These are phyloP conservation scores for Strigomonas culicis DNA, from an alignment of 208 protist genomes.

Conservation along the genomic window DNA sequence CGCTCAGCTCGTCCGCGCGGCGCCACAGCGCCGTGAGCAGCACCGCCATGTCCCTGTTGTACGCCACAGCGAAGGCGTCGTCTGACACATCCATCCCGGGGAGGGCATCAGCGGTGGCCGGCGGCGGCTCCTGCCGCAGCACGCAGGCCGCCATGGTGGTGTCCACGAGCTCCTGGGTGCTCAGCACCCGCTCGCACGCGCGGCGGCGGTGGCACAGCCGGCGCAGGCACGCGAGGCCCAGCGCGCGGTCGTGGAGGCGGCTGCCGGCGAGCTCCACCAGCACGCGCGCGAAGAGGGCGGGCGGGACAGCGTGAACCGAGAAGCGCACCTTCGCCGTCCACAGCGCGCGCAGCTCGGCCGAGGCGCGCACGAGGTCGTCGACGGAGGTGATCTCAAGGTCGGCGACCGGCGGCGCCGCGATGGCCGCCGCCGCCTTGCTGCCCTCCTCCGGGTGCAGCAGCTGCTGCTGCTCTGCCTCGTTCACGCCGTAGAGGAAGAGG, in stretches of 20 bases:
- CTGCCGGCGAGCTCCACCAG: conserved; percentile 25
- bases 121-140: conserved; percentile 8
- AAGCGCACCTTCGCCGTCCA: conserved; percentile 29
- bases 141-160: conserved; percentile 23
- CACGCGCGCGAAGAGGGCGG: conserved; percentile 28
- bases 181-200: conserved; percentile 15
- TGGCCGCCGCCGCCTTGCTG: neutral
- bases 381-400: neutral
- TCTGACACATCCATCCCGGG: neutral
- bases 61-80: neutral
- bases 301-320: conserved; percentile 38
- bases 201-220: conserved; percentile 19
- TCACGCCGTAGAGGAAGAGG: conserved; percentile 56
- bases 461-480: neutral
- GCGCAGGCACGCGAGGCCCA: conserved; percentile 29
- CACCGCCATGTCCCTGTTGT: conserved; percentile 16
- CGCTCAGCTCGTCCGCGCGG: conserved; percentile 54
- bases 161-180: conserved; percentile 29
- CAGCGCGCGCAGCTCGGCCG: conserved; percentile 11
- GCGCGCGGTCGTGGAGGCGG: conserved; percentile 27
- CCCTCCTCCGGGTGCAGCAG: neutral
- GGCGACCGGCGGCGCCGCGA: neutral
- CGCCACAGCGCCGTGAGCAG: conserved; percentile 70
- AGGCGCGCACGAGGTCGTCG: conserved; percentile 2
- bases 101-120: neutral